Evolutionary conservation across 2,329 filamentous ascomycete genomes (phyloP).

Genomic region (Trichoderma endophyticum): DNA sequence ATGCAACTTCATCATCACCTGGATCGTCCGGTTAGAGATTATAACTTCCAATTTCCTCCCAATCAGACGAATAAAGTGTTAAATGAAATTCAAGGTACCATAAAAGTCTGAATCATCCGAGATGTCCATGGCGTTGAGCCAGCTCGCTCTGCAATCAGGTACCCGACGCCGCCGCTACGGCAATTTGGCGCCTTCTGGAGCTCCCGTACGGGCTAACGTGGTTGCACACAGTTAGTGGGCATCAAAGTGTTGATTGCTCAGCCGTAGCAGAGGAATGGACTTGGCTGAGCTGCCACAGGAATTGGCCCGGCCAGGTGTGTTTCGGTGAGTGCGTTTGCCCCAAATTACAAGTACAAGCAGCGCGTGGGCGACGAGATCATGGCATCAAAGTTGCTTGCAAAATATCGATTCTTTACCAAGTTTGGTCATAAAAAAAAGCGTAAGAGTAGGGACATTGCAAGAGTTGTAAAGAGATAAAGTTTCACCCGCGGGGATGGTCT

Average conservation of each 20-base stretch:
- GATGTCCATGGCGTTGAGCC: constrained; percentile 32
- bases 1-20: constrained; percentile 55
- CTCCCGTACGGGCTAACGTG: neutral
- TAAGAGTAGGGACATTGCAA: neutral
- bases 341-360: neutral
- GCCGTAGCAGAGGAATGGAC: neutral
- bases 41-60: neutral
- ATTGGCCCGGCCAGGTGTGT: neutral
- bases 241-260: neutral
- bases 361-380: neutral
- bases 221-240: neutral
- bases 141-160: neutral
- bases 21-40: neutral
- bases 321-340: neutral
- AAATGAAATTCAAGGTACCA: constrained; percentile 37
- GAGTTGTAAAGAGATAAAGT: neutral
- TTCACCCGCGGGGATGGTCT: constrained; percentile 3
- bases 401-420: neutral
- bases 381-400: neutral
- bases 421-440: neutral
- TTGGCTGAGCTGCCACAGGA: neutral
- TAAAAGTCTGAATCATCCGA: constrained; percentile 56
- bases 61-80: neutral
- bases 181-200: neutral
- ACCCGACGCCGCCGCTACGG: neutral